Percentiles rank a stretch among this genome's conserved stretches.
These are phyloP conservation scores for Cercospora brassicicola DNA, from an alignment of 2,329 filamentous ascomycete genomes.

Conservation along the genomic window DNA sequence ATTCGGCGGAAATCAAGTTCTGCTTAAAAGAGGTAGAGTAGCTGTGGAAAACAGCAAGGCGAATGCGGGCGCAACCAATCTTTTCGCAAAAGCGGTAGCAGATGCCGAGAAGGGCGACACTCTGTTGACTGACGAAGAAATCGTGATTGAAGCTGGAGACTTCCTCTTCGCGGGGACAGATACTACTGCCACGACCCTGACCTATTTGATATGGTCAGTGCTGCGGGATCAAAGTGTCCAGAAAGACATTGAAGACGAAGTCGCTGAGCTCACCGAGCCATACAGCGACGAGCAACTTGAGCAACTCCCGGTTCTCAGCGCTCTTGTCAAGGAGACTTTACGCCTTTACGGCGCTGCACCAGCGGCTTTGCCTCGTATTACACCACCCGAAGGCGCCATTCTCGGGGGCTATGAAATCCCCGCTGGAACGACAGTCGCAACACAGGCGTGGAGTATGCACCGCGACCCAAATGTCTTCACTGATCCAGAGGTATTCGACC, in stretches of 20 bases:
- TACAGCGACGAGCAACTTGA: conserved; percentile 36
- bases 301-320: conserved; percentile 37
- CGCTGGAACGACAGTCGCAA: conserved; percentile 40
- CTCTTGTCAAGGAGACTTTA: conserved; percentile 44
- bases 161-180: conserved; percentile 33
- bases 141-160: conserved; percentile 25
- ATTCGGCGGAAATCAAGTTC: conserved; percentile 12
- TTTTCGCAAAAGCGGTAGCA: conserved; percentile 29
- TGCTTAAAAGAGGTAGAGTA: conserved; percentile 8
- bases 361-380: conserved; percentile 39
- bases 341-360: conserved; percentile 41
- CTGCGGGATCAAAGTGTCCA: conserved; percentile 25
- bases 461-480: conserved; percentile 38
- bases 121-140: conserved; percentile 23
- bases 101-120: conserved; percentile 30
- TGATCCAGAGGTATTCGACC: conserved; percentile 20
- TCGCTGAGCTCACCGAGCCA: conserved; percentile 16
- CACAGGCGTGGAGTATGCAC: conserved; percentile 44
- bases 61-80: conserved; percentile 12
- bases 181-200: conserved; percentile 33
- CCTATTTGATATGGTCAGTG: conserved; percentile 32
- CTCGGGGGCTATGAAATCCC: conserved; percentile 43
- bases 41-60: conserved; percentile 15
- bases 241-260: conserved; percentile 28
- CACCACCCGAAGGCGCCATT: conserved; percentile 38